These are phyloP conservation scores for Trametes polyzona DNA, from an alignment of 1,284 basidiomycete genomes.

Conservation along the genomic window DNA sequence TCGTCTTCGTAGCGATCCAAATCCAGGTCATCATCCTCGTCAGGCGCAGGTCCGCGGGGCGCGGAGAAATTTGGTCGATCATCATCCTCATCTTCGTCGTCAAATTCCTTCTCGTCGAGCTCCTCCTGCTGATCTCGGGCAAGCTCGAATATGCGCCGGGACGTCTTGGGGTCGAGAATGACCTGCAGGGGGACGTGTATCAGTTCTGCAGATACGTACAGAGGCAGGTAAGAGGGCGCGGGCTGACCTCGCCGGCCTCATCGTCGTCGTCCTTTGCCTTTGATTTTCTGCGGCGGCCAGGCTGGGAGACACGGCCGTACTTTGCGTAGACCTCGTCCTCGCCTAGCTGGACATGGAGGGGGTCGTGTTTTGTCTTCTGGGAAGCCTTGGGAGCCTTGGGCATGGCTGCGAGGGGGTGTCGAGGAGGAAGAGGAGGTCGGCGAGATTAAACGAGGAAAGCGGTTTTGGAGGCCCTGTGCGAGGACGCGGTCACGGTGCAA, in stretches of 20 bases:
- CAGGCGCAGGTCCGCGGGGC: slow-evolving; percentile 37
- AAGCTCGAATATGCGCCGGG: slow-evolving; percentile 89
- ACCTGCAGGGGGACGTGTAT: slow-evolving; percentile 46
- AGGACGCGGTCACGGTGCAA: slow-evolving; percentile 15
- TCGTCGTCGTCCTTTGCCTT: slow-evolving; percentile 52
- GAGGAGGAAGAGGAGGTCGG: slow-evolving; percentile 6
- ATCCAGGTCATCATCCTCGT: slow-evolving; percentile 48
- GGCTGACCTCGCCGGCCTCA: slow-evolving; percentile 56
- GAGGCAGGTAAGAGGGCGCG: neutral
- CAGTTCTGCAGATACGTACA: neutral
- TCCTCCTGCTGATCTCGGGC: slow-evolving; percentile 94
- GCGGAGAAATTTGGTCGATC: slow-evolving; percentile 37
- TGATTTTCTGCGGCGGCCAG: slow-evolving; percentile 73
- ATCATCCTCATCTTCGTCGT: slow-evolving; percentile 45
- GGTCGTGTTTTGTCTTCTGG: slow-evolving; percentile 76
- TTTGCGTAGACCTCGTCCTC: slow-evolving; percentile 76
- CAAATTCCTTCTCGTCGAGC: no score
- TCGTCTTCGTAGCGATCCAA: slow-evolving; percentile 56
- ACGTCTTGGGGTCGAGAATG: slow-evolving; percentile 85
- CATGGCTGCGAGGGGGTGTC: slow-evolving; percentile 45
- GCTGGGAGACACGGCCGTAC: slow-evolving; percentile 78
- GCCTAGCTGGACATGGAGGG: slow-evolving; percentile 80
- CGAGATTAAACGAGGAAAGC: slow-evolving; percentile 5
- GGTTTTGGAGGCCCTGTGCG: no score
- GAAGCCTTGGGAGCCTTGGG: slow-evolving; percentile 59